Base-by-base conservation (phyloP, 495 filamentous ascomycete species). In the Glonium stellatum region DNA sequence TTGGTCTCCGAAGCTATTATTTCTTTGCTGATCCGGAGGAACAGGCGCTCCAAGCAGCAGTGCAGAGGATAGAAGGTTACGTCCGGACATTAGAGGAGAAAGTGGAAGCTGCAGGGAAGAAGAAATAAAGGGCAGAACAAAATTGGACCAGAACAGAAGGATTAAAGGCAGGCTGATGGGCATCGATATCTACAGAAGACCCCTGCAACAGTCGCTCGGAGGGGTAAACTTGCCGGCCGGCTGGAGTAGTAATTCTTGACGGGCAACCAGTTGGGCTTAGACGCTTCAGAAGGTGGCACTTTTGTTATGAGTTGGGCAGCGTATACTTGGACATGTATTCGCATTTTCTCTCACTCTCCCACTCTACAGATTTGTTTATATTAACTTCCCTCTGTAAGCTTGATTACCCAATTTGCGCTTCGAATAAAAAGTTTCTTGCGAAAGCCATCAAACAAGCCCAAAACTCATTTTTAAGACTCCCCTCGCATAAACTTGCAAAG, bases 31-130 rank as follows among this genome's bases (percentile, higher is more conserved):
- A 55, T 31, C 3, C 44, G 41, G 54, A 36, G 65, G 39, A n/a
- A 41, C 67, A 98, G 93, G 83, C 87, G 63, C 79, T 98, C 56
- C 93, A 97, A 81, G 78, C 82, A 48, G 87, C 92, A 54, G 90
- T 95, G 41, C 84, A 91, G 65, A 84, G 88, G 70, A 81, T 97
- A 69, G 89, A 92, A 73, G 79, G 79, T 34, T 95, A 97, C 68
- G 83, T 97, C 51, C 79, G 79, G 54, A 82, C 82, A 39, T 76
- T 98, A 46, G 93, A 98, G 76, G 80, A 89, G 59, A 90, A 87
- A 74, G 78, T 96, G 63, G 85, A 88, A 63, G 74, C 81, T 60
- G 68, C 86, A 66, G 77, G 88, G 62, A 83, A 79, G 67, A 86
- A 84, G 75, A 86, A 84, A 53, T 69, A 67, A 54, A 51, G 6